Conservation (phyloP, 495 filamentous ascomycete genomes). For the Penicillium turbatum region DNA sequence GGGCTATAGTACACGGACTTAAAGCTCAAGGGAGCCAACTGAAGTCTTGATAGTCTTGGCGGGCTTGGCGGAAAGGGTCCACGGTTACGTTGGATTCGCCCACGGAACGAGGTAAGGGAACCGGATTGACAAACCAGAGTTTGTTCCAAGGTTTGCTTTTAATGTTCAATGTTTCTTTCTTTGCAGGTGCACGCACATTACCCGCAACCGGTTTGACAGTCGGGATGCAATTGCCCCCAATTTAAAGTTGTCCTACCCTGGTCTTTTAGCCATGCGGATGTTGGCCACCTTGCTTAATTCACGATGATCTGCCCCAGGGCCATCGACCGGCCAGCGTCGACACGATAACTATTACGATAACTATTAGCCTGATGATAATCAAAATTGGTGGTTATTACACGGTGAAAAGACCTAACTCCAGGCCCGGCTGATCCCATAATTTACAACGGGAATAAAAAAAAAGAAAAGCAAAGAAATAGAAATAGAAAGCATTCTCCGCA, state of each 20-base stretch:
- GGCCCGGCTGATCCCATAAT: not conserved
- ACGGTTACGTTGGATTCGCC: not conserved
- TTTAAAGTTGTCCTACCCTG: constrained; percentile 30
- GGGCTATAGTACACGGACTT: constrained; percentile 3
- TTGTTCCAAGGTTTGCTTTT: too few species aligned
- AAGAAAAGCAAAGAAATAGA: not conserved
- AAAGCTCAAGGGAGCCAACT: not conserved
- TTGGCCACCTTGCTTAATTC: constrained; percentile 20
- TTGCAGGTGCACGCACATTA: too few species aligned
- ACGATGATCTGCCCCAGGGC: constrained; percentile 22
- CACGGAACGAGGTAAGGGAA: not conserved
- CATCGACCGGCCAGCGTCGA: constrained; percentile 18
- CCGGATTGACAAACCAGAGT: too few species aligned
- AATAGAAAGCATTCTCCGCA: constrained; percentile 12
- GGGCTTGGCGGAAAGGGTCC: constrained; percentile 14
- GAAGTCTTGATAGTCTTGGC: constrained; percentile 21
- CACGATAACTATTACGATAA: too few species aligned
- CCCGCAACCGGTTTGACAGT: not conserved
- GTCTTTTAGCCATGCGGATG: constrained; percentile 18
- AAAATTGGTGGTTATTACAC: too few species aligned
- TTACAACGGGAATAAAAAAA: not conserved
- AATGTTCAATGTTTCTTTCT: too few species aligned
- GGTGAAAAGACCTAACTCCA: too few species aligned
- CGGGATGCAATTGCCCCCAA: constrained; percentile 7
- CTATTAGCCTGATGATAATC: too few species aligned